Percentiles rank a stretch among this genome's conserved stretches.
phyloP scores from a whole-genome alignment of 495 filamentous ascomycete species.

The Penicillium maclennaniae region DNA sequence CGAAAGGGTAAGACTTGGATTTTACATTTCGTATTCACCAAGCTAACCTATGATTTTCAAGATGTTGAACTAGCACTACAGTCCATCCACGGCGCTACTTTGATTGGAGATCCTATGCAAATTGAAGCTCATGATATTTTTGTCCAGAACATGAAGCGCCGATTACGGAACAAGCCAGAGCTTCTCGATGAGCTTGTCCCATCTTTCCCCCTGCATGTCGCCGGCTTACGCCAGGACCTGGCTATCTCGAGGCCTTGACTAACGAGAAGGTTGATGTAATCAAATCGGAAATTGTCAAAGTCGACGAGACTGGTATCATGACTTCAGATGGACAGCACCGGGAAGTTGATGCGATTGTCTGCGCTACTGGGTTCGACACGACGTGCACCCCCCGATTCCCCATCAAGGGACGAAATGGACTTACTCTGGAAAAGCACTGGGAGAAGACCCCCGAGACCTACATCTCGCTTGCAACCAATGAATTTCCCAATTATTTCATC shows the following conservation, averaged over 20 bases:
- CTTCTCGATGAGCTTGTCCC: conserved; percentile 33
- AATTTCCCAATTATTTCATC: conserved; percentile 66
- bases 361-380: conserved; percentile 56
- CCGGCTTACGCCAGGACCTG: conserved; percentile 48
- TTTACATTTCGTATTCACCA: background rate
- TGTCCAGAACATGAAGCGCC: conserved; percentile 39
- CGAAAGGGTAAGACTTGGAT: conserved; percentile 34
- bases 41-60: conserved; percentile 6
- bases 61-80: conserved; percentile 48
- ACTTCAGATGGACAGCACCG: conserved; percentile 45
- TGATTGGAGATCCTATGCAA: conserved; percentile 37
- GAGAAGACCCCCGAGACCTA: conserved; percentile 52
- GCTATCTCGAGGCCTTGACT: conserved; percentile 47
- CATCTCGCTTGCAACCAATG: conserved; percentile 54
- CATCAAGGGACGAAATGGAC: conserved; percentile 44
- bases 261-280: conserved; percentile 46
- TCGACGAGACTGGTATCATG: conserved; percentile 45
- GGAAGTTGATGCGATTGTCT: conserved; percentile 40
- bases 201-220: conserved; percentile 48
- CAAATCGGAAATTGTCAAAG: conserved; percentile 35
- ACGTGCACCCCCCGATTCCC: conserved; percentile 47
- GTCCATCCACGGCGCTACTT: conserved; percentile 38
- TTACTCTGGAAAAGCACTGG: conserved; percentile 49
- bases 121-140: conserved; percentile 31
- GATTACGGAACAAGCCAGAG: conserved; percentile 35